Percentiles rank a stretch among this genome's conserved stretches.
Evolutionary conservation across 192 early-diverging fungal genomes (phyloP).

Genomic region (Paraglomus occultum): DNA sequence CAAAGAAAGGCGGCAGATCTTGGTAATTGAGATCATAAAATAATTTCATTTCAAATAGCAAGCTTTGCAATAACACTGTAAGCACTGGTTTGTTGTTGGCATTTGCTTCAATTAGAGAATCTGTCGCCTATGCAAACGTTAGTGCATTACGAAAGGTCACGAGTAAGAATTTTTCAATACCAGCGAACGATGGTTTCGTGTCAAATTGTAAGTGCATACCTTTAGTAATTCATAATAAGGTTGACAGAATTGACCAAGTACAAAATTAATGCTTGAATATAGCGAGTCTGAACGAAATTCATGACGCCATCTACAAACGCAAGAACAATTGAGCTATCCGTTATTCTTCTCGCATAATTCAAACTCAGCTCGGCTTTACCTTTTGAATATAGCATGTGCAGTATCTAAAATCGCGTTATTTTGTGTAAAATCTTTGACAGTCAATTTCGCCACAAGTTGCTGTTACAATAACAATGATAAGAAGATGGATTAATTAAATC

Average conservation of each 20-base stretch:
- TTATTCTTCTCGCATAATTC: background rate
- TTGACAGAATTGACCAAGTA: constrained; percentile 79
- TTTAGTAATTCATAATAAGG: constrained; percentile 82
- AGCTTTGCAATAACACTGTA: constrained; percentile 66
- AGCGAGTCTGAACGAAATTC: constrained; percentile 77
- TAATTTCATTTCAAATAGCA: constrained; percentile 82
- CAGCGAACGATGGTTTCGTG: background rate
- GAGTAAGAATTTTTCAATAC: background rate
- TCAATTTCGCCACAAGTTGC: constrained; percentile 76
- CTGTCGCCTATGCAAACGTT: constrained; percentile 63
- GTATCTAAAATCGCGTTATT: constrained; percentile 94
- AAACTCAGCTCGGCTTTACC: constrained; percentile 34
- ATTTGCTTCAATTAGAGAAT: constrained; percentile 72
- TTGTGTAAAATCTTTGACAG: constrained; percentile 68
- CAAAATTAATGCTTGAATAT: constrained; percentile 89
- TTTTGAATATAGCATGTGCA: constrained; percentile 93
- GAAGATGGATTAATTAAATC: constrained; percentile 1
- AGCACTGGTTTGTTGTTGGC: constrained; percentile 60
- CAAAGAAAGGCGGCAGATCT: constrained; percentile 96
- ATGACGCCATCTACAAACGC: constrained; percentile 71
- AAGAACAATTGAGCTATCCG: background rate
- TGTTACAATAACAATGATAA: constrained; percentile 33
- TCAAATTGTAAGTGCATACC: constrained; percentile 44
- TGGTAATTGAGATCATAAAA: constrained; percentile 95
- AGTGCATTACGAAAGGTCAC: no score